Percentiles rank a stretch among this genome's conserved stretches.
These are phyloP conservation scores for Alternaria metachromatica DNA, from an alignment of 2,329 filamentous ascomycete genomes.

Conservation along the genomic window DNA sequence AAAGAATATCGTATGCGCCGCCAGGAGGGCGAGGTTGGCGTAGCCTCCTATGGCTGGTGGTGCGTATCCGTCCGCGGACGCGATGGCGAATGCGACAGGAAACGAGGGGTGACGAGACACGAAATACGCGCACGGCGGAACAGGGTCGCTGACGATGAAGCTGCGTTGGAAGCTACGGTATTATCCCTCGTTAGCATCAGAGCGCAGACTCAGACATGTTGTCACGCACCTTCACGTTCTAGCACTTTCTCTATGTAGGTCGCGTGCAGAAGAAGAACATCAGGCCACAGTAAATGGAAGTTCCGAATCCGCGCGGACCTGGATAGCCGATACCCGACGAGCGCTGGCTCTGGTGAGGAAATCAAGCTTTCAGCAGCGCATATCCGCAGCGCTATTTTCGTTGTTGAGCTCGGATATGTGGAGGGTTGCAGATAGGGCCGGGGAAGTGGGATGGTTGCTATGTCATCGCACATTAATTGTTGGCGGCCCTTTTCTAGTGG, in stretches of 20 bases:
- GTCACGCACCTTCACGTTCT: constrained; percentile 8
- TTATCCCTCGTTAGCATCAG: neutral
- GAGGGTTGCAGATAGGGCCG: constrained; percentile 25
- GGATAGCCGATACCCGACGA: constrained; percentile 29
- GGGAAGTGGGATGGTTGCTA: constrained; percentile 19
- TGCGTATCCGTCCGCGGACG: constrained; percentile 14
- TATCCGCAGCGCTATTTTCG: constrained; percentile 39
- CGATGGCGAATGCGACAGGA: constrained; percentile 13
- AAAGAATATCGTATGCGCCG: neutral
- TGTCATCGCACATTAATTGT: constrained; percentile 31
- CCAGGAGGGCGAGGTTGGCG: neutral
- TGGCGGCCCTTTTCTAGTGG: constrained; percentile 20
- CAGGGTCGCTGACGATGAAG: constrained; percentile 9
- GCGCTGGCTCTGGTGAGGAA: constrained; percentile 12
- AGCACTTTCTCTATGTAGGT: constrained; percentile 8
- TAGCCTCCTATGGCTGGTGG: constrained; percentile 10
- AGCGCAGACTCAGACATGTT: constrained; percentile 6
- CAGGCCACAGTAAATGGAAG: constrained; percentile 18
- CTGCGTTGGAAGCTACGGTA: neutral
- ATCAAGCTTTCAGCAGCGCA: constrained; percentile 16
- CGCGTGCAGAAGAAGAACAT: constrained; percentile 20
- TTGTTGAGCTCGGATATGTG: constrained; percentile 44
- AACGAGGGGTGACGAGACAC: constrained; percentile 18
- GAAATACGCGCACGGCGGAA: constrained; percentile 15
- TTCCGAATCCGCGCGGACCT: neutral